These are phyloP conservation scores for Zymoseptoria ardabiliae DNA, from an alignment of 2,329 filamentous ascomycete genomes.

Conservation along the genomic window DNA sequence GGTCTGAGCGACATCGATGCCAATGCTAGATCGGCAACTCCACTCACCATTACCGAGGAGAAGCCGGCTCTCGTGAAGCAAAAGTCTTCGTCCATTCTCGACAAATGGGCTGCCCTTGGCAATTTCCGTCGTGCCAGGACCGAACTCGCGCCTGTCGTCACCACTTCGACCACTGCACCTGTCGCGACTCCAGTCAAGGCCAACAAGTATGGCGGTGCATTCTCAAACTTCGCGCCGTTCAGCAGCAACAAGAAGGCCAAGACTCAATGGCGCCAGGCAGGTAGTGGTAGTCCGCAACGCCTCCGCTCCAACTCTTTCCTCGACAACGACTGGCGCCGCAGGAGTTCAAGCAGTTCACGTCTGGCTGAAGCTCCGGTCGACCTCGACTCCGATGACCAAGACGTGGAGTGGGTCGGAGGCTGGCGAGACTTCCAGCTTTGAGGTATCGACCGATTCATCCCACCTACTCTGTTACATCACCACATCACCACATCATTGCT, in stretches of 20 bases:
- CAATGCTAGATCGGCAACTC: slow-evolving; percentile 36
- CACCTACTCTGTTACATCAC: background rate
- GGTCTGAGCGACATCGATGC: slow-evolving; percentile 49
- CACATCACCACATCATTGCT: background rate
- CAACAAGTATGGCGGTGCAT: slow-evolving; percentile 27
- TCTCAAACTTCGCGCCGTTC: slow-evolving; percentile 28
- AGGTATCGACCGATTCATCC: background rate
- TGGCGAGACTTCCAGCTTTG: slow-evolving; percentile 50
- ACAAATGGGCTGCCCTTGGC: slow-evolving; percentile 87
- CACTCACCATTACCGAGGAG: slow-evolving; percentile 27
- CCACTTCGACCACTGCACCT: slow-evolving; percentile 26
- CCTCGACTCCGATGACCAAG: slow-evolving; percentile 46
- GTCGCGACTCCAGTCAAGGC: slow-evolving; percentile 26
- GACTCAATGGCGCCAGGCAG: slow-evolving; percentile 23
- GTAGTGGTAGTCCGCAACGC: slow-evolving; percentile 20
- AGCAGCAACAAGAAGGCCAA: slow-evolving; percentile 29
- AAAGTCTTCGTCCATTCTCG: slow-evolving; percentile 44
- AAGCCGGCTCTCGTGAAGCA: slow-evolving; percentile 40
- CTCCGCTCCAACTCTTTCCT: slow-evolving; percentile 30
- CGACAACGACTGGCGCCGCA: slow-evolving; percentile 34
- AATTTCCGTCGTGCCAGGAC: slow-evolving; percentile 67
- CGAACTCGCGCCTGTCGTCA: slow-evolving; percentile 35
- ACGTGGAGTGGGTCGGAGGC: slow-evolving; percentile 91
- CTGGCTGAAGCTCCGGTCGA: background rate
- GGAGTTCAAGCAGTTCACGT: slow-evolving; percentile 28